Evolutionary conservation across 176 grass and related monocot genomes (phyloP).

Genomic region (Musa schizocarpa): DNA sequence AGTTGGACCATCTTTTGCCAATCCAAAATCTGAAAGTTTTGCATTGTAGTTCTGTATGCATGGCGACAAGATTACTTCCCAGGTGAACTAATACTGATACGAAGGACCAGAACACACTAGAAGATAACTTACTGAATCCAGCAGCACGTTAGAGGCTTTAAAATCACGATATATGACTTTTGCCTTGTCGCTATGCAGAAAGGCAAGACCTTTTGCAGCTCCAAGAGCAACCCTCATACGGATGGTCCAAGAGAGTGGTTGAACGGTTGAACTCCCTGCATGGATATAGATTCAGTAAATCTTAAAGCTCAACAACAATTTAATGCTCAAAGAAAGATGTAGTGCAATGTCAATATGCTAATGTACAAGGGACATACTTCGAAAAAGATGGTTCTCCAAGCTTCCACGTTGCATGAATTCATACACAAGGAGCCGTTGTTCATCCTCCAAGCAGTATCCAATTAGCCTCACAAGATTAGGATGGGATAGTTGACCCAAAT

Average conservation of each 20-base stretch:
- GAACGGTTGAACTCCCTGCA: slow-evolving; percentile 46
- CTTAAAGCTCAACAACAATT: background rate
- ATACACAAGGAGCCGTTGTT: slow-evolving; percentile 76
- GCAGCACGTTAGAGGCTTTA: slow-evolving; percentile 80
- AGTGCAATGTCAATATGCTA: background rate
- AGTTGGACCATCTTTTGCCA: slow-evolving; percentile 65
- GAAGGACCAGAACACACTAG: background rate
- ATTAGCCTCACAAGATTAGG: slow-evolving; percentile 63
- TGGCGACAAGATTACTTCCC: background rate
- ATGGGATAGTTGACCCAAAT: slow-evolving; percentile 59
- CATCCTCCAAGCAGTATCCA: slow-evolving; percentile 74
- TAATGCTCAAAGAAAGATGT: background rate
- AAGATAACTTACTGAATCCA: slow-evolving; percentile 42
- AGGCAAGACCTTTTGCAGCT: slow-evolving; percentile 69
- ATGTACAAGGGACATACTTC: slow-evolving; percentile 33
- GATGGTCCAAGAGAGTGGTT: slow-evolving; percentile 60
- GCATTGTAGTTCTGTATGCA: slow-evolving; percentile 61
- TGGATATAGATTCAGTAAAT: background rate
- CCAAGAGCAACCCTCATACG: slow-evolving; percentile 76
- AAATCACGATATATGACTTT: slow-evolving; percentile 85
- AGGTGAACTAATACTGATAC: background rate
- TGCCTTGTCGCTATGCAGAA: slow-evolving; percentile 67
- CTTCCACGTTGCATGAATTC: slow-evolving; percentile 85
- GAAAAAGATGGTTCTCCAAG: slow-evolving; percentile 82
- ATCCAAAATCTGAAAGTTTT: slow-evolving; percentile 84